Evolutionary conservation across 208 protist species (phyloP).

Genomic region (Polymyxa betae): DNA sequence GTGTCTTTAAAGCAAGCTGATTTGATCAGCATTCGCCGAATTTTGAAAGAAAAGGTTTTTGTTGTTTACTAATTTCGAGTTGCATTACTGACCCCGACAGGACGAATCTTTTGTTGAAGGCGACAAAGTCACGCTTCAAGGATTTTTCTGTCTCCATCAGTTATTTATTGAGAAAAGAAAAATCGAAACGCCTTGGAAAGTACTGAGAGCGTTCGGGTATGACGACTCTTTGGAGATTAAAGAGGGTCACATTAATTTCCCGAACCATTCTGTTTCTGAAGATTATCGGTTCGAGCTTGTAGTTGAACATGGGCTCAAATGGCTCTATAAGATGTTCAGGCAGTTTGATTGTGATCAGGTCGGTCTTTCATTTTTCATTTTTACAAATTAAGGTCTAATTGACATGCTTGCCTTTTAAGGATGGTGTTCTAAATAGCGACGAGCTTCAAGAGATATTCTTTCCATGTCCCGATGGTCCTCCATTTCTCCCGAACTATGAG

Average conservation of each 20-base stretch:
- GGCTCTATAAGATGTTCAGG: conserved; percentile 44
- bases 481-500: background rate
- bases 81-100: background rate
- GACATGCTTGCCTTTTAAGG: background rate
- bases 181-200: conserved; percentile 18
- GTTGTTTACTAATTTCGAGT: background rate
- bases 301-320: background rate
- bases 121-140: background rate
- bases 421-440: conserved; percentile 17
- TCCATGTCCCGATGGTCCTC: background rate
- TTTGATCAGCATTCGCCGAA: background rate
- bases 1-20: conserved; percentile 2
- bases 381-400: background rate
- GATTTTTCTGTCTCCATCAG: background rate
- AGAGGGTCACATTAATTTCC: background rate
- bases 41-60: conserved; percentile 6
- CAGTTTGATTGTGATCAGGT: conserved; percentile 28
- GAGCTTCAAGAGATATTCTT: background rate
- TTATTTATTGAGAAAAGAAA: conserved; percentile 43
- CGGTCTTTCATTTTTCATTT: background rate
- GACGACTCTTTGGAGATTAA: background rate
- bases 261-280: background rate
- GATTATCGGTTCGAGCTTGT: background rate
- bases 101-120: background rate
- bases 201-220: background rate